Evolutionary conservation across 306 rosid genomes (phyloP), one percentile per base, ranked within the genome.

Genomic region (Ormosia semicastrata): DNA sequence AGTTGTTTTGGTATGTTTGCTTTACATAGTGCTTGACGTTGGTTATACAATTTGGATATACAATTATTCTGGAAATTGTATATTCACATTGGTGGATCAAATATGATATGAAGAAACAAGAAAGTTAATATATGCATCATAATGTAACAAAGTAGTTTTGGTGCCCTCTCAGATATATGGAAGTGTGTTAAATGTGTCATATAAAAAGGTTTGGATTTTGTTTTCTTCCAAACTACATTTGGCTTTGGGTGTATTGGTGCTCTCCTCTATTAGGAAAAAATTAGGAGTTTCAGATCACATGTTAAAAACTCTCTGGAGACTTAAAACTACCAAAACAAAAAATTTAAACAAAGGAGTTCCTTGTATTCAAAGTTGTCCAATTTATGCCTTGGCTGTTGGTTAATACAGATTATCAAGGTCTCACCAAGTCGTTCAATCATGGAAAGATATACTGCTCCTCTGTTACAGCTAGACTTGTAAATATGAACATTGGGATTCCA

Each of bases 341-440:
- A 39, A 50, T 53, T 53, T 62, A 34, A 70, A 70, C 63, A 3
- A 53, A 39, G 44, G 44, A 43, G 56, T 63, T 72, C 47, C 57
- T 59, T 52, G 41, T 32, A 30, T 24, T 50, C 66, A 67, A 57
- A 73, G 52, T 47, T 76, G 12, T 79, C 71, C 56, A 77, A 64
- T 44, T 78, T 36, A 70, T 29, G 29, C 63, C 29, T 50, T 71
- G 40, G 81, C 53, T 81, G 63, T 73, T 76, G 36, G 72, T 73
- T 83, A 85, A 53, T 81, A 89, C 97, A 95, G 99, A 95, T 90
- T 95, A 95, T 84, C 99, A 95, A 88, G 99, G 98, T 78, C 90
- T 95, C 80, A 95, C 98, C 41, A 93, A 83, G 89, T 93, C 95
- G 44, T 95, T 95, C 88, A 82, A 92, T 89, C 95, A 90, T 66